A percentile compares a stretch with the other conserved stretches of the same genome.
Evolutionary conservation across 1,139 yeast genomes (phyloP).

Genomic region (Geotrichum carabidarum): DNA sequence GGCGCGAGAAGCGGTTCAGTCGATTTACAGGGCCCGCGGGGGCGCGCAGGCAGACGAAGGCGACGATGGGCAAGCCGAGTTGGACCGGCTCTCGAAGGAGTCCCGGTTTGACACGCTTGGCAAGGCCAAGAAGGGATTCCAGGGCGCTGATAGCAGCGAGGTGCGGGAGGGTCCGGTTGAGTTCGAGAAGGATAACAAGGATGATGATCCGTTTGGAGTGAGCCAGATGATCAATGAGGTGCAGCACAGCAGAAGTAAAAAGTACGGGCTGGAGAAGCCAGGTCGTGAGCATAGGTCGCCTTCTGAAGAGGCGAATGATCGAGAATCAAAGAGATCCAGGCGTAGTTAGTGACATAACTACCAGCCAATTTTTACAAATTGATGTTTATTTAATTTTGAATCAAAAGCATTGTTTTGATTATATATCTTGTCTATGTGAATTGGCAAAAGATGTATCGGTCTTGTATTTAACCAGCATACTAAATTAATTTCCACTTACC

Average conservation of each 20-base stretch:
- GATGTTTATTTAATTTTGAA: no score
- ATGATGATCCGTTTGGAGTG: slow-evolving; percentile 26
- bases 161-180: slow-evolving; percentile 46
- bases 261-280: slow-evolving; percentile 23
- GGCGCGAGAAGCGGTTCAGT: slow-evolving; percentile 48
- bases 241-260: slow-evolving; percentile 23
- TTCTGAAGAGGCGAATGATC: background rate
- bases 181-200: slow-evolving; percentile 41
- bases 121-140: slow-evolving; percentile 28
- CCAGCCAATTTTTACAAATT: no score
- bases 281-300: slow-evolving; percentile 4
- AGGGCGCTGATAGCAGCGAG: slow-evolving; percentile 26
- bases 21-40: slow-evolving; percentile 42
- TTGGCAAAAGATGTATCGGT: no score
- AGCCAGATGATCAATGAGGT: slow-evolving; percentile 29
- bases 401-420: no score
- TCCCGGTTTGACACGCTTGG: slow-evolving; percentile 38
- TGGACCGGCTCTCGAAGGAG: slow-evolving; percentile 35
- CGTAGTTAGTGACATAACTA: background rate
- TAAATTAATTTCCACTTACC: no score
- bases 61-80: slow-evolving; percentile 33
- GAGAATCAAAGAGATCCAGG: slow-evolving; percentile 3
- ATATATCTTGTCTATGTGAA: no score
- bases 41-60: slow-evolving; percentile 25
- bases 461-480: no score